phyloP scores from a whole-genome alignment of 805 yeast genomes.

The Candida maesae region DNA sequence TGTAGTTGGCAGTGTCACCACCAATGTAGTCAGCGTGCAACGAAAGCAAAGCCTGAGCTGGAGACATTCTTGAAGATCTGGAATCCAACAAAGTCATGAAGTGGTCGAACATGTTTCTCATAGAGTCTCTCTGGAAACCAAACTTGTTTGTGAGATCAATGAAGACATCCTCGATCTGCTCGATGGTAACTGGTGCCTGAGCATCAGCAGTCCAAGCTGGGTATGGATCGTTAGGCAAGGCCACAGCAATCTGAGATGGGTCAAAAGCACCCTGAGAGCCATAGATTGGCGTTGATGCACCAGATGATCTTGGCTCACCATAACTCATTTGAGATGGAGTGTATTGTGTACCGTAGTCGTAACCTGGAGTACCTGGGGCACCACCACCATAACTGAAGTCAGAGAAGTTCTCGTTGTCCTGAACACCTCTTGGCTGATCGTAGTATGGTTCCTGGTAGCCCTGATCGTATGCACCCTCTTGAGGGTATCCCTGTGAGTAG shows the following conservation, averaged over 20 bases:
- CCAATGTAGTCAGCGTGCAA: slow-evolving; percentile 87
- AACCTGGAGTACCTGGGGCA: slow-evolving; percentile 61
- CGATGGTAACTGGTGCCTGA: slow-evolving; percentile 79
- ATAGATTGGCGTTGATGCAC: slow-evolving; percentile 91
- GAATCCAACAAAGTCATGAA: slow-evolving; percentile 83
- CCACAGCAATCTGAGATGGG: slow-evolving; percentile 60
- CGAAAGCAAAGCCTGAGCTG: slow-evolving; percentile 78
- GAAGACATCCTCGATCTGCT: slow-evolving; percentile 83
- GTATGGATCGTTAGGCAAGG: slow-evolving; percentile 86
- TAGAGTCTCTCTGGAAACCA: slow-evolving; percentile 89
- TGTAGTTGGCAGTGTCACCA: slow-evolving; percentile 81
- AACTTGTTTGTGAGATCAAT: slow-evolving; percentile 79
- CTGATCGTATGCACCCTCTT: slow-evolving; percentile 38
- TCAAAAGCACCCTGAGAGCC: slow-evolving; percentile 59
- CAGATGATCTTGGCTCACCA: slow-evolving; percentile 82
- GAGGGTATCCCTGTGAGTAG: slow-evolving; percentile 48
- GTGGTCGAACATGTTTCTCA: slow-evolving; percentile 88
- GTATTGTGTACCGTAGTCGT: slow-evolving; percentile 63
- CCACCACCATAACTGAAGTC: slow-evolving; percentile 58
- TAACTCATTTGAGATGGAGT: slow-evolving; percentile 87
- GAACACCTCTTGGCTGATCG: slow-evolving; percentile 48
- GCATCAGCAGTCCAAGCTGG: slow-evolving; percentile 99
- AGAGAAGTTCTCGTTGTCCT: slow-evolving; percentile 60
- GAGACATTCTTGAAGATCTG: slow-evolving; percentile 84
- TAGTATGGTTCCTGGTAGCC: slow-evolving; percentile 48